phyloP scores from a whole-genome alignment of 495 filamentous ascomycete genomes.

The Evansstolkia leycettana region DNA sequence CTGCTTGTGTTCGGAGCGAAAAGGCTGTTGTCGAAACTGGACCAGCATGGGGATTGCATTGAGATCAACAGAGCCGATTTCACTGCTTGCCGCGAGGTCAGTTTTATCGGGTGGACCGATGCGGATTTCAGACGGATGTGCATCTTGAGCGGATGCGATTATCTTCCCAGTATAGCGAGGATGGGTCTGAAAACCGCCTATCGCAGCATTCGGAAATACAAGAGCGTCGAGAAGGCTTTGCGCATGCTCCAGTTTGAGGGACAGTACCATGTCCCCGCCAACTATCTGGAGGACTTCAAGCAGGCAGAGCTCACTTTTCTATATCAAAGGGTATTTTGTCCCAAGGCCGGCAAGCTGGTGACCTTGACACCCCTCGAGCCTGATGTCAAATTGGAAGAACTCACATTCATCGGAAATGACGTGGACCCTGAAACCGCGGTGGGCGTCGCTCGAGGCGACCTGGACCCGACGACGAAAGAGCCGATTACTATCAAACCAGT shows the following conservation, averaged over 20 bases:
- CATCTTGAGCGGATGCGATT: constrained; percentile 97
- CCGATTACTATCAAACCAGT: constrained; percentile 38
- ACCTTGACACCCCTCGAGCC: constrained; percentile 52
- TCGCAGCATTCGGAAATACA: constrained; percentile 77
- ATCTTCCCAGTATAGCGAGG: constrained; percentile 67
- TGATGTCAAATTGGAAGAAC: constrained; percentile 46
- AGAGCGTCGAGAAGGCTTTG: constrained; percentile 70
- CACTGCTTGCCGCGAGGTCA: constrained; percentile 75
- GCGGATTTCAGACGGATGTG: constrained; percentile 88
- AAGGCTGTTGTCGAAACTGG: constrained; percentile 83
- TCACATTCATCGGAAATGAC: constrained; percentile 68
- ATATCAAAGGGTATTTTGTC: constrained; percentile 89
- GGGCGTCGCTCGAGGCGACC: constrained; percentile 69
- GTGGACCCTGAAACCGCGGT: constrained; percentile 57
- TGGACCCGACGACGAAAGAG: constrained; percentile 82
- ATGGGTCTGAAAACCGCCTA: constrained; percentile 93
- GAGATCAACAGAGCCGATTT: constrained; percentile 85
- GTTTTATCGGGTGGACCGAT: constrained; percentile 83
- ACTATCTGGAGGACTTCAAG: constrained; percentile 66
- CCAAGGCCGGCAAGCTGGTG: constrained; percentile 53
- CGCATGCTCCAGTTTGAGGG: constrained; percentile 78
- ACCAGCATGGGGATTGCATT: constrained; percentile 83
- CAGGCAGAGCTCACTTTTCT: constrained; percentile 88
- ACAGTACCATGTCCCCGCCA: constrained; percentile 61
- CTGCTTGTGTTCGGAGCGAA: constrained; percentile 90